phyloP scores from a whole-genome alignment of 257 asterid species.

The Solanum paucissectum region DNA sequence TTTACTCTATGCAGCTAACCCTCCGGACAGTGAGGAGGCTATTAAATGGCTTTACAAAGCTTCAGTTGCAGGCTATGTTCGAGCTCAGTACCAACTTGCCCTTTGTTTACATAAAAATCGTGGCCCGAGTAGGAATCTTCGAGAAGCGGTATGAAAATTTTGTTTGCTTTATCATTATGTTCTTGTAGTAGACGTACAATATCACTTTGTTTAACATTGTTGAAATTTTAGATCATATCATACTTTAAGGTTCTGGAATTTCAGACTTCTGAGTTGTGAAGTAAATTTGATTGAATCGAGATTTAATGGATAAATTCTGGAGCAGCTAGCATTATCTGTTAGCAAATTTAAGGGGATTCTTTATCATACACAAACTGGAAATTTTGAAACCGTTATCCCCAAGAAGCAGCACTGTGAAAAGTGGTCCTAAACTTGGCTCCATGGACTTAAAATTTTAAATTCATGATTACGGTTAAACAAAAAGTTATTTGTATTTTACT shows the following conservation, averaged over 20 bases:
- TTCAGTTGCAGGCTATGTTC: constrained; percentile 66
- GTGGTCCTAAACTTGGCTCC: background rate
- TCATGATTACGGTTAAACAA: background rate
- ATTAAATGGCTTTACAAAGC: constrained; percentile 63
- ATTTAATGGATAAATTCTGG: background rate
- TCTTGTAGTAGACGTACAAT: background rate
- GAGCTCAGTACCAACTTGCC: constrained; percentile 95
- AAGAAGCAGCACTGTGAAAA: background rate
- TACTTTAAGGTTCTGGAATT: background rate
- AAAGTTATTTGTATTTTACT: background rate
- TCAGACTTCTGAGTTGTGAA: background rate
- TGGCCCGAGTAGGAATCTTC: constrained; percentile 40
- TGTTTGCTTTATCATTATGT: background rate
- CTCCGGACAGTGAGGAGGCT: constrained; percentile 55
- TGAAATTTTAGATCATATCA: background rate
- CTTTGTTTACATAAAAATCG: constrained; percentile 83
- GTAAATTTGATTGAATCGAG: background rate
- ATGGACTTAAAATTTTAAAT: background rate
- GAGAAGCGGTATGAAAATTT: constrained; percentile 47
- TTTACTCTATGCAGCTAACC: constrained; percentile 38
- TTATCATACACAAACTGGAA: background rate
- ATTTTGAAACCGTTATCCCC: background rate
- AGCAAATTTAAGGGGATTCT: background rate
- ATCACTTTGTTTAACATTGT: background rate
- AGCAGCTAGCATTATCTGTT: background rate